These are phyloP conservation scores for Verticillium nubilum DNA, from an alignment of 2,329 filamentous ascomycete species.

Conservation along the genomic window DNA sequence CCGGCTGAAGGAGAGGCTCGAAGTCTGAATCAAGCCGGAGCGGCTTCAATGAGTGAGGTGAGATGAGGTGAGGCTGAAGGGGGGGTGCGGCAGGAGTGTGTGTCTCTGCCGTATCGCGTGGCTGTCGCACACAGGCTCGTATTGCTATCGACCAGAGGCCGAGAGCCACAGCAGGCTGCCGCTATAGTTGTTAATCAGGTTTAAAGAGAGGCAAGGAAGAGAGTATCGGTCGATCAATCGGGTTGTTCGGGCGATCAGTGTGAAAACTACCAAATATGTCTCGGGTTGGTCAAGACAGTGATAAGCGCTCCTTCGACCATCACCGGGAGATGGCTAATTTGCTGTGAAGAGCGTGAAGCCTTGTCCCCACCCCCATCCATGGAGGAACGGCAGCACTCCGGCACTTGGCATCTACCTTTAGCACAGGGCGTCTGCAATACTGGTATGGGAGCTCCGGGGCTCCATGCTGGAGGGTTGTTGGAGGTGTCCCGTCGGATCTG, in stretches of 20 bases:
- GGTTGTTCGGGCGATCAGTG: not conserved
- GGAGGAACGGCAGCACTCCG: too few relatives aligned
- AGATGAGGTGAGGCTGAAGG: not conserved
- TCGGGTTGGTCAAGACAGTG: not conserved
- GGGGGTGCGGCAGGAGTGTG: not conserved
- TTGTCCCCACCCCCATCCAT: not conserved
- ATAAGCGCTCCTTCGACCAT: not conserved
- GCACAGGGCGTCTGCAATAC: not conserved
- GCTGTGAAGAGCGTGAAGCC: not conserved
- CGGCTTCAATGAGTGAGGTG: too few relatives aligned
- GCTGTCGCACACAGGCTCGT: not conserved
- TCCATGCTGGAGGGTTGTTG: not conserved
- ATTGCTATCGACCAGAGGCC: not conserved
- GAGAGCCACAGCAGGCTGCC: not conserved
- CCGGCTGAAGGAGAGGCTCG: conserved; percentile 19
- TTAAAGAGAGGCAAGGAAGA: not conserved
- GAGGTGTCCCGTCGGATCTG: not conserved
- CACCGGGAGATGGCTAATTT: not conserved
- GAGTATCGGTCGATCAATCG: not conserved
- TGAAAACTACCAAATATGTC: not conserved
- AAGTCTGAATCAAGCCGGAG: not conserved
- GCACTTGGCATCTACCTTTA: not conserved
- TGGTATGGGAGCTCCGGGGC: not conserved
- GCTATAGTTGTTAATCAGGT: not conserved
- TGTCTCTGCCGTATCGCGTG: not conserved